These are phyloP conservation scores for Westerdykella ornata DNA, from an alignment of 2,329 filamentous ascomycete genomes.

Conservation along the genomic window DNA sequence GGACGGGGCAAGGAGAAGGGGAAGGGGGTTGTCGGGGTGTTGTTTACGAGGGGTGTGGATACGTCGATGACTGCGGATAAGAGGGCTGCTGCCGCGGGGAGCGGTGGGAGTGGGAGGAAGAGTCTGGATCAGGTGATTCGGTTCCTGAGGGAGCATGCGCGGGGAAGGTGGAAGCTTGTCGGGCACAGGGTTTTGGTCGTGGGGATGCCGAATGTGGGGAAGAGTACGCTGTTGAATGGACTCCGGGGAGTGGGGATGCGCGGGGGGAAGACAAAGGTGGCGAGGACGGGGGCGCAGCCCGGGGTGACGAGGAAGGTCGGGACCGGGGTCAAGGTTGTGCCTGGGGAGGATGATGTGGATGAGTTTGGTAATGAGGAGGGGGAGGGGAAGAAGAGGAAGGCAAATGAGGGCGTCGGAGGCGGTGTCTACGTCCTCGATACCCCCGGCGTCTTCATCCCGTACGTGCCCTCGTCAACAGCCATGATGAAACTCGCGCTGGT, in stretches of 20 bases:
- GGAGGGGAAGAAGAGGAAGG: slow-evolving; percentile 35
- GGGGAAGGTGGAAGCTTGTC: slow-evolving; percentile 55
- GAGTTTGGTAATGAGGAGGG: slow-evolving; percentile 8
- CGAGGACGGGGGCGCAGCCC: slow-evolving; percentile 76
- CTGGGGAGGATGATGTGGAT: slow-evolving; percentile 43
- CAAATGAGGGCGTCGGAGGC: slow-evolving; percentile 32
- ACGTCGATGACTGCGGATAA: slow-evolving; percentile 4
- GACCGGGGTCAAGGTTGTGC: slow-evolving; percentile 71
- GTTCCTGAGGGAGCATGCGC: slow-evolving; percentile 48
- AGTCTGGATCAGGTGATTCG: slow-evolving; percentile 40
- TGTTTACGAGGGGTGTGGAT: not conserved
- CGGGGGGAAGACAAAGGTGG: slow-evolving; percentile 57
- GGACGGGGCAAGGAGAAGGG: slow-evolving; percentile 22
- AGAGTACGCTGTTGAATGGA: slow-evolving; percentile 87
- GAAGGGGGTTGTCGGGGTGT: slow-evolving; percentile 6
- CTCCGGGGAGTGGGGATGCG: slow-evolving; percentile 64
- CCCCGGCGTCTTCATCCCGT: slow-evolving; percentile 90
- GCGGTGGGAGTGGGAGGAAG: slow-evolving; percentile 7
- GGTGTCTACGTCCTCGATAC: slow-evolving; percentile 86
- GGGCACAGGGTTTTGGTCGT: slow-evolving; percentile 83
- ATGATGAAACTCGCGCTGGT: slow-evolving; percentile 96
- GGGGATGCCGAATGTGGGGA: slow-evolving; percentile 97
- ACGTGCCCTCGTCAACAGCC: slow-evolving; percentile 72
- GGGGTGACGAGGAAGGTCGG: slow-evolving; percentile 83
- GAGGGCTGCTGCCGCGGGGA: slow-evolving; percentile 36